phyloP scores from a whole-genome alignment of 2,329 filamentous ascomycete genomes.

The Tolypocladium tropicale region DNA sequence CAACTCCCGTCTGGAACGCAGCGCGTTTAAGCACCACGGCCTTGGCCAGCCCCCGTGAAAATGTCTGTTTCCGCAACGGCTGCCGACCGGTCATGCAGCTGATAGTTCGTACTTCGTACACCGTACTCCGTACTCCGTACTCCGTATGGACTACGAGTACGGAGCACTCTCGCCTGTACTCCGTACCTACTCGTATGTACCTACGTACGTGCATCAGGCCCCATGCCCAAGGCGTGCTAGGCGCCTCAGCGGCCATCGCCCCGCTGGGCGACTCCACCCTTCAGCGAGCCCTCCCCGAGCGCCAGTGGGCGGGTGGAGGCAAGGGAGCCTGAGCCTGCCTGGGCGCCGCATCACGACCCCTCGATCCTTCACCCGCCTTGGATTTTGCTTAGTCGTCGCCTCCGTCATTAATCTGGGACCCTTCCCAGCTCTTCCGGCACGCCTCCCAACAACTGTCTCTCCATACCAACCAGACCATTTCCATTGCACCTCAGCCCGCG shows the following conservation, averaged over 20 bases:
- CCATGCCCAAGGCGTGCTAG: background rate
- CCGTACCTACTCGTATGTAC: too few relatives aligned
- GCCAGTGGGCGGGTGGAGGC: background rate
- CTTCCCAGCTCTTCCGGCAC: constrained; percentile 7
- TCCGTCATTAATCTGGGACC: constrained; percentile 9
- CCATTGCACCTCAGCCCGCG: background rate
- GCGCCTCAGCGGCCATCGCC: background rate
- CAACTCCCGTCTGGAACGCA: background rate
- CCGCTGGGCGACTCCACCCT: background rate
- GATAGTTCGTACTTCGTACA: too few relatives aligned
- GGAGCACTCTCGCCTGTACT: too few relatives aligned
- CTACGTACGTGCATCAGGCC: background rate
- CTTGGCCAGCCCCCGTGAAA: background rate
- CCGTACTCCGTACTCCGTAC: too few relatives aligned
- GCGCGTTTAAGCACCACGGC: background rate
- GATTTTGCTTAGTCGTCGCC: background rate
- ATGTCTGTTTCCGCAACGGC: background rate
- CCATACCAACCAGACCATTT: background rate
- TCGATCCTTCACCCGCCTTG: background rate
- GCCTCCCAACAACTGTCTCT: background rate
- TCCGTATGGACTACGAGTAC: too few relatives aligned
- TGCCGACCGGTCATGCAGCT: too few relatives aligned
- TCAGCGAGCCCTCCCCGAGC: background rate
- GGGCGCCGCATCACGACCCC: background rate
- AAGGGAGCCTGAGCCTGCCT: background rate